Percentiles rank a stretch among this genome's conserved stretches.
These are phyloP conservation scores for Umbelopsis vinacea DNA, from an alignment of 192 early-diverging fungal genomes.

Conservation along the genomic window DNA sequence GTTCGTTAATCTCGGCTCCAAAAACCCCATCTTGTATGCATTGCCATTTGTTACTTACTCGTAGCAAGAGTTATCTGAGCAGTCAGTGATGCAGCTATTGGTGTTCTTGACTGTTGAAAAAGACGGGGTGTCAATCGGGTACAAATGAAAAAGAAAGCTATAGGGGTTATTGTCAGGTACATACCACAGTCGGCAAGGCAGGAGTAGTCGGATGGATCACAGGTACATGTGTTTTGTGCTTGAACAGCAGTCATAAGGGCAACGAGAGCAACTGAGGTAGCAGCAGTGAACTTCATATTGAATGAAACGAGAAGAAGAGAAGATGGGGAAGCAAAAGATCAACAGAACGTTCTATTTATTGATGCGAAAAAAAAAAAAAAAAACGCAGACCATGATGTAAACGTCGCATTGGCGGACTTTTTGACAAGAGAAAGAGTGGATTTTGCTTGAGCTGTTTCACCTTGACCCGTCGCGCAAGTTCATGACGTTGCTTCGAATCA, in stretches of 20 bases:
- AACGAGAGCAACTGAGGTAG: constrained; percentile 13
- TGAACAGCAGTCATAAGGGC: constrained; percentile 2
- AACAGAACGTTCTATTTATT: background rate
- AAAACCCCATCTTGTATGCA: no score
- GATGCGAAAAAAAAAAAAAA: background rate
- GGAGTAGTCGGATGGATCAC: constrained; percentile 14
- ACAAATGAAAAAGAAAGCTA: background rate
- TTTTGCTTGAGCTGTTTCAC: no score
- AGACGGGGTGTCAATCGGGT: background rate
- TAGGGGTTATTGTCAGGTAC: background rate
- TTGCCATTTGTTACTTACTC: background rate
- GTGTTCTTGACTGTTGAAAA: background rate
- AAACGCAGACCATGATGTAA: no score
- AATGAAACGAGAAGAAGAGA: background rate
- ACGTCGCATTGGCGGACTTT: no score
- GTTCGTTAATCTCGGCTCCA: background rate
- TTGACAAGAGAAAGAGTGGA: no score
- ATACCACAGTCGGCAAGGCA: constrained; percentile 13
- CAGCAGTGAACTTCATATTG: constrained; percentile 18
- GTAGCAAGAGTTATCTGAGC: constrained; percentile 9
- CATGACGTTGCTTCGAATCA: no score
- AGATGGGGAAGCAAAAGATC: background rate
- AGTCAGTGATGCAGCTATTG: background rate
- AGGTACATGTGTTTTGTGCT: background rate
- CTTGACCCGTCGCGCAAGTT: no score